A percentile compares a stretch with the other conserved stretches of the same genome.
These are phyloP conservation scores for Dalbergia oliveri DNA, from an alignment of 306 rosid species.

Conservation along the genomic window DNA sequence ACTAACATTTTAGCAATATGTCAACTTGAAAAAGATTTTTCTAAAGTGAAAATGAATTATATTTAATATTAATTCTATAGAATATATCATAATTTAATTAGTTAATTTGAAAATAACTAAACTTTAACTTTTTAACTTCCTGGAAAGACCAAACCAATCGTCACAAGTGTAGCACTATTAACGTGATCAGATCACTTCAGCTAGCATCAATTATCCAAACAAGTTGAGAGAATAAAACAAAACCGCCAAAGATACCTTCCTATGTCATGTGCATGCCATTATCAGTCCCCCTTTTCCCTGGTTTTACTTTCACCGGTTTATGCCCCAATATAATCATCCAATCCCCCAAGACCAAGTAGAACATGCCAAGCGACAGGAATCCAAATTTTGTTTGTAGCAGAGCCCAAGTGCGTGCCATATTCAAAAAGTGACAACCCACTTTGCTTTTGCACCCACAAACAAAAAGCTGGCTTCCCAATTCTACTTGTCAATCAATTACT, in stretches of 20 bases:
- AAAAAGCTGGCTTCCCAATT: no score
- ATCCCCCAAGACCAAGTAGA: neutral
- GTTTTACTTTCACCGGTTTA: neutral
- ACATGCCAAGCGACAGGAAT: conserved; percentile 4
- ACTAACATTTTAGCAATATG: neutral
- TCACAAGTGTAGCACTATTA: neutral
- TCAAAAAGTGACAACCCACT: no score
- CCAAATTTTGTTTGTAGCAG: no score
- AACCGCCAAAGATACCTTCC: neutral
- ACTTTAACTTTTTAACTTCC: neutral
- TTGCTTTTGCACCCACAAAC: no score
- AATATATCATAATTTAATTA: no score
- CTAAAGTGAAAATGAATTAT: no score
- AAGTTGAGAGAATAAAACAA: conserved; percentile 5
- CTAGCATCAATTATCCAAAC: neutral
- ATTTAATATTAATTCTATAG: no score
- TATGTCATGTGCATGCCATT: neutral
- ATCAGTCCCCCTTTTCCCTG: neutral
- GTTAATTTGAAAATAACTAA: no score
- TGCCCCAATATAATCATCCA: neutral
- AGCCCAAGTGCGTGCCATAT: neutral
- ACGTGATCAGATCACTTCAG: neutral
- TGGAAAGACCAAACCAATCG: neutral
- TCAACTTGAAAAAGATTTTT: no score
- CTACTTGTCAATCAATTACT: no score